A percentile compares a stretch with the other conserved stretches of the same genome.
These are phyloP conservation scores for Pestalotiopsis sp. DNA, from an alignment of 2,329 filamentous ascomycete genomes.

Conservation along the genomic window DNA sequence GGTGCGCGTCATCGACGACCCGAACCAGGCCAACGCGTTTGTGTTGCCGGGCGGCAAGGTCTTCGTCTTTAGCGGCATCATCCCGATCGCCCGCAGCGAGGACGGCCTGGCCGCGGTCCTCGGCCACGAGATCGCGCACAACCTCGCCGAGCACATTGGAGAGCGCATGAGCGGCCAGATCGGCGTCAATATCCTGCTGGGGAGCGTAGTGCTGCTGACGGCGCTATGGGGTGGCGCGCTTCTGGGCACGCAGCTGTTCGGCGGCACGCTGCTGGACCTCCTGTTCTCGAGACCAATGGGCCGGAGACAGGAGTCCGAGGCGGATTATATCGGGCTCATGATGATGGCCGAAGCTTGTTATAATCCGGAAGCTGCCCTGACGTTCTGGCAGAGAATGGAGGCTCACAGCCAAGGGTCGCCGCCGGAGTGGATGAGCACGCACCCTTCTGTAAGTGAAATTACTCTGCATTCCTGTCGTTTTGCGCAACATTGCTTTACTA, in stretches of 20 bases:
- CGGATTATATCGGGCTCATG: slow-evolving; percentile 79
- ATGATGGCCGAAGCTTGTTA: slow-evolving; percentile 85
- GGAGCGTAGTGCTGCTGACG: slow-evolving; percentile 51
- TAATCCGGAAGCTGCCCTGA: slow-evolving; percentile 67
- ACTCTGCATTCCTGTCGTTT: not conserved
- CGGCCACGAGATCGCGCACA: slow-evolving; percentile 81
- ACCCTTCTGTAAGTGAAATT: slow-evolving; percentile 63
- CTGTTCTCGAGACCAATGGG: slow-evolving; percentile 70
- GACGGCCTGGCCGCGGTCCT: slow-evolving; percentile 75
- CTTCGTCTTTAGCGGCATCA: slow-evolving; percentile 75
- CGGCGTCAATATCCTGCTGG: slow-evolving; percentile 54
- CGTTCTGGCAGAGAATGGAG: slow-evolving; percentile 71
- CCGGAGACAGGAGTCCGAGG: slow-evolving; percentile 74
- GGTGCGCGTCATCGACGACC: slow-evolving; percentile 73
- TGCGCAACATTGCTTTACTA: slow-evolving; percentile 9
- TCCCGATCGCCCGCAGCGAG: slow-evolving; percentile 68
- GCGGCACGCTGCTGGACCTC: slow-evolving; percentile 58
- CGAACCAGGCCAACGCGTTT: slow-evolving; percentile 69
- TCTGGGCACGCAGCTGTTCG: slow-evolving; percentile 41
- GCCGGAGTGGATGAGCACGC: slow-evolving; percentile 76
- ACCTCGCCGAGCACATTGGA: slow-evolving; percentile 67
- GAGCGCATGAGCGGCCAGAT: slow-evolving; percentile 62
- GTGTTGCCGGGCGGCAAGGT: slow-evolving; percentile 80
- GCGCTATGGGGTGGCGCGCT: slow-evolving; percentile 46
- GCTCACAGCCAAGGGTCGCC: slow-evolving; percentile 47